Evolutionary conservation across 371 early-diverging fungal species (phyloP), one percentile per base, ranked within the genome.

Genomic region (Mucor lusitanicus): DNA sequence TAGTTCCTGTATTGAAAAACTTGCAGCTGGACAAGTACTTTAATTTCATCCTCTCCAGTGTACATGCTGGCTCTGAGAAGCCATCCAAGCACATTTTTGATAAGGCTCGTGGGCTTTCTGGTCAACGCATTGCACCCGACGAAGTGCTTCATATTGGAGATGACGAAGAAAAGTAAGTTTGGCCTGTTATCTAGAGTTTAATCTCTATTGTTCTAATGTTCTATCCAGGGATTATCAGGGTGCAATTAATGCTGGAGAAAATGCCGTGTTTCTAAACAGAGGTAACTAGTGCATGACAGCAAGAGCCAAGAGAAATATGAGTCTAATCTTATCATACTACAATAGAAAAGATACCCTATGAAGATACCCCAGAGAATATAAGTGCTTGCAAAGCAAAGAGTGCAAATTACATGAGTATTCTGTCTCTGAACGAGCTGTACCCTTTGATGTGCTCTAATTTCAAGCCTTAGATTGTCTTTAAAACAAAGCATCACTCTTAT

Each of bases 131-230:
- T 39, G 32, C 19, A 17, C 66, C 72, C 5, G 37, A 61, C 13
- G 56, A 75, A 53, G 73, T 67, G 5, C 69, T 81, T 3, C 81
- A 81, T 63, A 68, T 81, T 11, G 81, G 81, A 5, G 81, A 81
- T 61, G 78, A 76, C 64, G 59, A 69, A 33, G 68, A 69, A 65
- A 74, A 70, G 81, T 74, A 69, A 69, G 65, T 23, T 30, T 3
- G 30, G 0, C 17, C 2, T 37, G 11, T 35, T 8, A 13, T 35
- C 23, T 37, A 35, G 6, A 35, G 23, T 58, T 23, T 37, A 8
- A 35, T 32, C 32, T 58, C 4, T 11, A 15, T 17, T 35, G 6
- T 32, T 35, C 40, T 11, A 9, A n/a, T 12, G 0, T 13, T 44
- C 23, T 5, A 12, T 58, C 1, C 1, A 65, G 57, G 13, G 64